These are phyloP conservation scores for Posidonia australis DNA, from an alignment of 106 monocot species.

Conservation along the genomic window DNA sequence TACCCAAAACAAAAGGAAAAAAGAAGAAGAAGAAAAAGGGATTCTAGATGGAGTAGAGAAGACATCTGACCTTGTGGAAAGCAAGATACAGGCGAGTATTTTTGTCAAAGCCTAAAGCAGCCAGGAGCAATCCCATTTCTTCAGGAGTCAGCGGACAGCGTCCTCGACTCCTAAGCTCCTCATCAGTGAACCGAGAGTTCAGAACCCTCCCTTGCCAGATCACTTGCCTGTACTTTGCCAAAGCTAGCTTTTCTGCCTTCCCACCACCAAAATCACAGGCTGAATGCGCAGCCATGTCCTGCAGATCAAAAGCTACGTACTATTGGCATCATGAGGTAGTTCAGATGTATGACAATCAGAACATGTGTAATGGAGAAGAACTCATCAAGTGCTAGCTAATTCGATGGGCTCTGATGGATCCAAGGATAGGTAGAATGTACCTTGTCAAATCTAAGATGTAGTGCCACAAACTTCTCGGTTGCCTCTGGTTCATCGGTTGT, in stretches of 20 bases:
- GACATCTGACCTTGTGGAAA: conserved; percentile 91
- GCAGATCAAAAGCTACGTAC: conserved; percentile 10
- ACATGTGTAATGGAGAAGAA: too few species aligned
- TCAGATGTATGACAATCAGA: too few species aligned
- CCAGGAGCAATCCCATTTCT: conserved; percentile 74
- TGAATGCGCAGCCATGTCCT: conserved; percentile 97
- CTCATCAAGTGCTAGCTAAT: too few species aligned
- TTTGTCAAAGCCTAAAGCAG: conserved; percentile 70
- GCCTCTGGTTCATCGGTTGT: conserved; percentile 19
- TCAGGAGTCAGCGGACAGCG: conserved; percentile 85
- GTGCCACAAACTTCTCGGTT: conserved; percentile 43
- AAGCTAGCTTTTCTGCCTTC: conserved; percentile 71
- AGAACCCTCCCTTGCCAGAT: conserved; percentile 89
- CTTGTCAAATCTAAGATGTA: conserved; percentile 91
- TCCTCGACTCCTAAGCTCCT: conserved; percentile 59
- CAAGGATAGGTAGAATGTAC: too few species aligned
- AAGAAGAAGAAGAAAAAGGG: too few species aligned
- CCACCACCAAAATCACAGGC: conserved; percentile 93
- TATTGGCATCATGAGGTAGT: too few species aligned
- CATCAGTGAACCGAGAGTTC: conserved; percentile 78
- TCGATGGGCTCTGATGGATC: too few species aligned
- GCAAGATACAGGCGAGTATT: conserved; percentile 76
- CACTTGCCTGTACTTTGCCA: conserved; percentile 79
- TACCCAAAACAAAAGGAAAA: too few species aligned
- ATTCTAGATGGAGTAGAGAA: too few species aligned